Conservation (phyloP, 164 flowering plant species). For the Cinnamomum micranthum region DNA sequence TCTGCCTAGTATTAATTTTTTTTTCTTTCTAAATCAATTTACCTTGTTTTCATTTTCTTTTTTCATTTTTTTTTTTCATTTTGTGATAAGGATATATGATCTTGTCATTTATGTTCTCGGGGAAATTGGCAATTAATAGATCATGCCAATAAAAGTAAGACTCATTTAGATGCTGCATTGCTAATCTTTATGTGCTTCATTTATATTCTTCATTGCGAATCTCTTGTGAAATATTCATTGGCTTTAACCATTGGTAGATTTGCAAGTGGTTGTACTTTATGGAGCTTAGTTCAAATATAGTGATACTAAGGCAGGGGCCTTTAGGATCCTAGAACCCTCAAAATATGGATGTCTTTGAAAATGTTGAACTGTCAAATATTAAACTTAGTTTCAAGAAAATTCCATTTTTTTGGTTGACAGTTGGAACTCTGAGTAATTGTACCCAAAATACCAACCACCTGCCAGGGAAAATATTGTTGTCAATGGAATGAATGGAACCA, state of each 20-base stretch:
- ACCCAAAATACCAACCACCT: too few species aligned
- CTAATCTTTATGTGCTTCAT: background rate
- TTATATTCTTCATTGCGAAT: background rate
- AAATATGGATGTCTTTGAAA: too few species aligned
- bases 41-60: background rate
- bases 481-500: too few species aligned
- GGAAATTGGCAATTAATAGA: background rate
- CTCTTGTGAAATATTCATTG: background rate
- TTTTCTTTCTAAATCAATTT: background rate
- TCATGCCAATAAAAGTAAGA: background rate
- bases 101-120: background rate
- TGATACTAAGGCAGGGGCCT: too few species aligned
- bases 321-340: too few species aligned
- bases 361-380: too few species aligned
- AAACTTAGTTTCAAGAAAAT: too few species aligned
- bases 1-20: background rate
- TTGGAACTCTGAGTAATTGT: too few species aligned
- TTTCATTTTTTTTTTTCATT: background rate
- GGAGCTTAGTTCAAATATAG: background rate
- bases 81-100: background rate
- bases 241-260: background rate
- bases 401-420: too few species aligned
- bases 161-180: background rate
- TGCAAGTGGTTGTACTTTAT: background rate
- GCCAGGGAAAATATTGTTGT: too few species aligned